Evolutionary conservation across 2,329 filamentous ascomycete genomes (phyloP).

Genomic region (Neophaeococcomyces mojaviensis): DNA sequence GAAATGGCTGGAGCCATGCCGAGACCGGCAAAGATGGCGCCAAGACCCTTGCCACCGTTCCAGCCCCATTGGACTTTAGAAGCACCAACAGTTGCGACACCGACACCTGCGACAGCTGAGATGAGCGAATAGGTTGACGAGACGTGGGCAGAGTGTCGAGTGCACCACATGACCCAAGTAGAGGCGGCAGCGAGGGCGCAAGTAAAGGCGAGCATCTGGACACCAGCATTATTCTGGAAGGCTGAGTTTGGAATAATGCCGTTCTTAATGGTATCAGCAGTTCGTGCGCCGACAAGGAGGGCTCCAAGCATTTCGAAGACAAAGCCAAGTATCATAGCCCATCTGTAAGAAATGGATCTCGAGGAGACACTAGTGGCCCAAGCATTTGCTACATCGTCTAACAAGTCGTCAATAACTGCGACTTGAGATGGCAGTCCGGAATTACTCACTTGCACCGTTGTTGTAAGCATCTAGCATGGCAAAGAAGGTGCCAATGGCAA

Average conservation of each 20-base stretch:
- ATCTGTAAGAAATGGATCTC: slow-evolving; percentile 63
- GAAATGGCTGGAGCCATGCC: slow-evolving; percentile 64
- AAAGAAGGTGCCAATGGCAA: slow-evolving; percentile 68
- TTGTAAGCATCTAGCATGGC: slow-evolving; percentile 70
- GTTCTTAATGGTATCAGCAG: slow-evolving; percentile 73
- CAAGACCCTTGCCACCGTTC: slow-evolving; percentile 60
- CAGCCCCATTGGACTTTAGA: slow-evolving; percentile 60
- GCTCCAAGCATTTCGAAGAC: slow-evolving; percentile 64
- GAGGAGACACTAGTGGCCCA: slow-evolving; percentile 78
- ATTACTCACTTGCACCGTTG: slow-evolving; percentile 64
- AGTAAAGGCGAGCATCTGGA: slow-evolving; percentile 62
- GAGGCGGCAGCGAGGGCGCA: slow-evolving; percentile 59
- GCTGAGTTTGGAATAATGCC: slow-evolving; percentile 57
- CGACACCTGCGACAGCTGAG: slow-evolving; percentile 61
- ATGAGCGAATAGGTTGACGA: slow-evolving; percentile 67
- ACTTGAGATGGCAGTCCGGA: not conserved
- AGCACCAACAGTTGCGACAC: slow-evolving; percentile 59
- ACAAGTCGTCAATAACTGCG: slow-evolving; percentile 12
- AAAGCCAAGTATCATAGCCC: slow-evolving; percentile 59
- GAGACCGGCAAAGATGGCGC: slow-evolving; percentile 64
- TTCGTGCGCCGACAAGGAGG: slow-evolving; percentile 59
- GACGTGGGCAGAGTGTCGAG: slow-evolving; percentile 63
- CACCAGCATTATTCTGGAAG: slow-evolving; percentile 55
- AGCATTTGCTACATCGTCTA: slow-evolving; percentile 76
- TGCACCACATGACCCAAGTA: slow-evolving; percentile 75